phyloP scores from a whole-genome alignment of 176 grass and related monocot genomes.

The Aegilops speltoides region DNA sequence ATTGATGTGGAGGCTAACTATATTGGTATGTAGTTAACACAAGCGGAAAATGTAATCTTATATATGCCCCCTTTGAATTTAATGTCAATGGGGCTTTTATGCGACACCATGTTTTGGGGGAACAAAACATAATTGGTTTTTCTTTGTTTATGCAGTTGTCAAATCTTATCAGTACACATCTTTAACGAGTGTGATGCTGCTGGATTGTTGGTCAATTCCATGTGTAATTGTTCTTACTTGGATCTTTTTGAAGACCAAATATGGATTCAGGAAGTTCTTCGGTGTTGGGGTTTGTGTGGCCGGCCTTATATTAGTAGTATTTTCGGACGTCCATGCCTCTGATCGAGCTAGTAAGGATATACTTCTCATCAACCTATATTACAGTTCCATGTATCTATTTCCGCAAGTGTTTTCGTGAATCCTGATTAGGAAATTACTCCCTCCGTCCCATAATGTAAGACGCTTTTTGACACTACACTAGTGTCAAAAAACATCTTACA shows the following conservation, averaged over 20 bases:
- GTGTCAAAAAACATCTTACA: too few species aligned
- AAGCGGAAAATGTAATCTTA: background rate
- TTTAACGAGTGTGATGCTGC: slow-evolving; percentile 84
- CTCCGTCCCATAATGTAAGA: too few species aligned
- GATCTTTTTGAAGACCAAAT: slow-evolving; percentile 79
- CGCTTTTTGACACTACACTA: too few species aligned
- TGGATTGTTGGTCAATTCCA: slow-evolving; percentile 86
- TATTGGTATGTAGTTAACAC: slow-evolving; percentile 58
- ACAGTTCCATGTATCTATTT: background rate
- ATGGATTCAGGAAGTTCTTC: slow-evolving; percentile 59
- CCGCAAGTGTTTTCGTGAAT: background rate
- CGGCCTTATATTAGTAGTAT: slow-evolving; percentile 73
- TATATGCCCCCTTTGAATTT: background rate
- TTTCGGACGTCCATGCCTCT: slow-evolving; percentile 66
- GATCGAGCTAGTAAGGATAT: slow-evolving; percentile 54
- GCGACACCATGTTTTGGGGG: background rate
- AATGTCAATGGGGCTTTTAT: background rate
- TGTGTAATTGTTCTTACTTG: slow-evolving; percentile 87
- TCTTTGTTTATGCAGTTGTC: slow-evolving; percentile 47
- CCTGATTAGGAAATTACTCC: background rate
- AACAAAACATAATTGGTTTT: background rate
- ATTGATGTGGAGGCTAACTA: slow-evolving; percentile 95
- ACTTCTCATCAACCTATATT: slow-evolving; percentile 22
- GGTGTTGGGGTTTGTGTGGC: slow-evolving; percentile 61
- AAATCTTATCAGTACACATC: slow-evolving; percentile 91